phyloP scores from a whole-genome alignment of 2,329 filamentous ascomycete genomes.

The Colletotrichum eleusines region DNA sequence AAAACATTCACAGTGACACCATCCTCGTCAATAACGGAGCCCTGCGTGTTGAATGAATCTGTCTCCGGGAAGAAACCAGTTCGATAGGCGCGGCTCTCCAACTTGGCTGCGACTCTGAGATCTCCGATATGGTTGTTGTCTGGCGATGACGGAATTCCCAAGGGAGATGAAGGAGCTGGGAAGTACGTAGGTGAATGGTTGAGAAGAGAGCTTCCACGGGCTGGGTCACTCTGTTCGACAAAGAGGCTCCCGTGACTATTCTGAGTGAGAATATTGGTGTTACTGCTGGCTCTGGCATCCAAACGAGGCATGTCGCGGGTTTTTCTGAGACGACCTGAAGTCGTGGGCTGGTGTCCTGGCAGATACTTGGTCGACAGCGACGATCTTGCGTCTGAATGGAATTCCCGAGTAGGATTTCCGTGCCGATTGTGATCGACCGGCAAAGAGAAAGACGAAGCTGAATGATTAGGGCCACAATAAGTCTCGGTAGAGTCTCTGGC shows the following conservation, averaged over 20 bases:
- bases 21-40: neutral
- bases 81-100: slow-evolving; percentile 3
- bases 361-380: neutral
- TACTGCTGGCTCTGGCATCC: neutral
- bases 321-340: neutral
- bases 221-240: neutral
- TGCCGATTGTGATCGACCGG: neutral
- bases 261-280: neutral
- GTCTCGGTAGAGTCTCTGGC: neutral
- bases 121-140: neutral
- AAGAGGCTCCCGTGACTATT: neutral
- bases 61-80: slow-evolving; percentile 8
- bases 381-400: neutral
- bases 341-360: neutral
- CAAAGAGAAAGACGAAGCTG: neutral
- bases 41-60: neutral
- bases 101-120: slow-evolving; percentile 12
- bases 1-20: neutral
- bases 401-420: neutral
- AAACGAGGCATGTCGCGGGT: neutral
- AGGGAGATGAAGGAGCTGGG: neutral
- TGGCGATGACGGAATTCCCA: slow-evolving; percentile 5
- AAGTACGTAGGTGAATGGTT: neutral
- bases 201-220: neutral
- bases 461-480: neutral